These are phyloP conservation scores for Psilocybe sp. DNA, from an alignment of 768 basidiomycete species.

Conservation along the genomic window DNA sequence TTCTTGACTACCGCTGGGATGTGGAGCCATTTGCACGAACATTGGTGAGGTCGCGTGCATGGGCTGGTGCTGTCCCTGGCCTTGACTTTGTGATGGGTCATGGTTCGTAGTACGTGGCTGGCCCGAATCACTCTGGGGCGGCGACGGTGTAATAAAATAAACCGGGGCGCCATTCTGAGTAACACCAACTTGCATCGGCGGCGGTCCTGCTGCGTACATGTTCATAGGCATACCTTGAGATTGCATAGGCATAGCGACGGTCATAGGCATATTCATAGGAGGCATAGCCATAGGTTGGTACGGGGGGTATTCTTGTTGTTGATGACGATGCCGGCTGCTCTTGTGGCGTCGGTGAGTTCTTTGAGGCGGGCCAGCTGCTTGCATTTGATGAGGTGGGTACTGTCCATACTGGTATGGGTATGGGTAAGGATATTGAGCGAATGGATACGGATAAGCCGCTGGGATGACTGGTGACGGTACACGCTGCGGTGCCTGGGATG, in stretches of 20 bases:
- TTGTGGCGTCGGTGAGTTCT: conserved; percentile 14
- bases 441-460: conserved; percentile 18
- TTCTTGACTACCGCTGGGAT: not conserved
- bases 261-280: not conserved
- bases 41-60: conserved; percentile 13
- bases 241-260: too few relatives aligned
- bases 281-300: conserved; percentile 24
- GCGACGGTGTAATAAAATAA: conserved; percentile 19
- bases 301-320: conserved; percentile 15
- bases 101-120: not conserved
- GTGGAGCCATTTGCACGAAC: conserved; percentile 16
- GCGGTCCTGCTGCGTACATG: not conserved
- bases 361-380: conserved; percentile 13
- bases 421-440: conserved; percentile 19
- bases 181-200: conserved; percentile 4
- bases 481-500: conserved; percentile 9
- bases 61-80: conserved; percentile 3
- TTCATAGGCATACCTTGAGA: too few relatives aligned
- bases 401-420: conserved; percentile 14
- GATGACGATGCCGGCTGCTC: conserved; percentile 9
- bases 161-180: conserved; percentile 9
- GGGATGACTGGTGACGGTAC: conserved; percentile 18
- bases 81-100: conserved; percentile 1
- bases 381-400: conserved; percentile 11
- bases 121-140: conserved; percentile 19